phyloP scores from a whole-genome alignment of 1,139 yeast genomes.

The Taphrina wiesneri region DNA sequence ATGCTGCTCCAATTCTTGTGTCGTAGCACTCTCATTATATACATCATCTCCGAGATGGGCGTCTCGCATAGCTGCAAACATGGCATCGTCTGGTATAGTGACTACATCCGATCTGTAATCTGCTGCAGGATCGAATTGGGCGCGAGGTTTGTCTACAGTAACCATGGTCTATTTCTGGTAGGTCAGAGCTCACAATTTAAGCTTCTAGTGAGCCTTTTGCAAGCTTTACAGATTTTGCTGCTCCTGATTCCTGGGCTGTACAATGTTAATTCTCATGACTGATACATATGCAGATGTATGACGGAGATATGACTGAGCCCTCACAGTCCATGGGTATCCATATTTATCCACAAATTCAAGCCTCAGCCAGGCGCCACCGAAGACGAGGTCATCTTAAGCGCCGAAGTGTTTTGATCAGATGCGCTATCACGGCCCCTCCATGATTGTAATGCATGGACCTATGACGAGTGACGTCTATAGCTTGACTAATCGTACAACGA shows the following conservation, averaged over 20 bases:
- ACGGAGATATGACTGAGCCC: neutral
- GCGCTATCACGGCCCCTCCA: neutral
- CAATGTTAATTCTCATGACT: too few species aligned
- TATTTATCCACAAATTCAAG: neutral
- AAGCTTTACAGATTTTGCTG: too few species aligned
- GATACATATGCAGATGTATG: too few species aligned
- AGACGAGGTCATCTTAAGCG: neutral
- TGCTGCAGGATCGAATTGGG: slow-evolving; percentile 22
- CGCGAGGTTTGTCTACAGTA: slow-evolving; percentile 5
- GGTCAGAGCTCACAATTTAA: too few species aligned
- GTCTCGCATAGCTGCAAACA: slow-evolving; percentile 63
- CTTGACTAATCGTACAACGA: too few species aligned
- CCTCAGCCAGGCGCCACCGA: neutral
- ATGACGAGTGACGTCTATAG: too few species aligned
- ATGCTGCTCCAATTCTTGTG: slow-evolving; percentile 63
- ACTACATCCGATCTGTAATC: slow-evolving; percentile 62
- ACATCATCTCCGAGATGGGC: slow-evolving; percentile 85
- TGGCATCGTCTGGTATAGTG: slow-evolving; percentile 80
- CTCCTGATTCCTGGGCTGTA: too few species aligned
- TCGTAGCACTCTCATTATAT: slow-evolving; percentile 76
- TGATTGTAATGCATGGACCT: too few species aligned
- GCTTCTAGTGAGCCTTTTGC: too few species aligned
- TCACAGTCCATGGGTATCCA: neutral
- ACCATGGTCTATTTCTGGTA: neutral
- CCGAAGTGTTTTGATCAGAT: neutral